These are phyloP conservation scores for Selaginella moellendorffii DNA, from an alignment of 75 land plant genomes.

Conservation along the genomic window DNA sequence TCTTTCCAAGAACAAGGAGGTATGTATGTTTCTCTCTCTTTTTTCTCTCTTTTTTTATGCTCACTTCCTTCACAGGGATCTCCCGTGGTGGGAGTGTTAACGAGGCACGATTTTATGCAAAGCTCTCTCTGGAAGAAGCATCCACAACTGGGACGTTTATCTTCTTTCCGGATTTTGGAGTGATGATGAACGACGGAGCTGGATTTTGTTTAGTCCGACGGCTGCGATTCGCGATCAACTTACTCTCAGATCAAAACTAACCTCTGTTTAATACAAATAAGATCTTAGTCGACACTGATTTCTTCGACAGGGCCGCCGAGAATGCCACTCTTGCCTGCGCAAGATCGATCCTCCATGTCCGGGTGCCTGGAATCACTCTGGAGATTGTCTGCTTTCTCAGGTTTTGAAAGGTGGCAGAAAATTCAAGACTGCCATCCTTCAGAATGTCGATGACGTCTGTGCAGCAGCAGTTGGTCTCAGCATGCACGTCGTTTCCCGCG, in stretches of 20 bases:
- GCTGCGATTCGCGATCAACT: no score
- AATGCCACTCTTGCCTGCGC: neutral
- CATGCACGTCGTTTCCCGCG: neutral
- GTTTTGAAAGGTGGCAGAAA: neutral
- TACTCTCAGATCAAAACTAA: no score
- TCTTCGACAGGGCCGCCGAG: neutral
- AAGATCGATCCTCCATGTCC: neutral
- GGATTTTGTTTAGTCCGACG: neutral
- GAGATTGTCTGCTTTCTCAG: neutral
- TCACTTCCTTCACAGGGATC: slow-evolving; percentile 49
- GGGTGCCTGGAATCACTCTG: neutral
- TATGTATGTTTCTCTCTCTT: no score
- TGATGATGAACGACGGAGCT: neutral
- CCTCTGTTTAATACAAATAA: neutral
- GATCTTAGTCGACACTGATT: neutral
- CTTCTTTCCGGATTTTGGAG: neutral
- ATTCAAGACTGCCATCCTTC: neutral
- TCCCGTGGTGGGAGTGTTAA: slow-evolving; percentile 67
- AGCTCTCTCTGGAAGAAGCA: neutral
- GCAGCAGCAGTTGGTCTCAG: neutral
- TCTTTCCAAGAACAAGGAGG: slow-evolving; percentile 58
- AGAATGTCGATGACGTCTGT: neutral
- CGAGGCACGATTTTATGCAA: slow-evolving; percentile 17
- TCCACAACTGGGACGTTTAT: neutral
- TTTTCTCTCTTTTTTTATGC: no score